These are phyloP conservation scores for Saccharomycopsis sp. DNA, from an alignment of 805 yeast genomes.

Conservation along the genomic window DNA sequence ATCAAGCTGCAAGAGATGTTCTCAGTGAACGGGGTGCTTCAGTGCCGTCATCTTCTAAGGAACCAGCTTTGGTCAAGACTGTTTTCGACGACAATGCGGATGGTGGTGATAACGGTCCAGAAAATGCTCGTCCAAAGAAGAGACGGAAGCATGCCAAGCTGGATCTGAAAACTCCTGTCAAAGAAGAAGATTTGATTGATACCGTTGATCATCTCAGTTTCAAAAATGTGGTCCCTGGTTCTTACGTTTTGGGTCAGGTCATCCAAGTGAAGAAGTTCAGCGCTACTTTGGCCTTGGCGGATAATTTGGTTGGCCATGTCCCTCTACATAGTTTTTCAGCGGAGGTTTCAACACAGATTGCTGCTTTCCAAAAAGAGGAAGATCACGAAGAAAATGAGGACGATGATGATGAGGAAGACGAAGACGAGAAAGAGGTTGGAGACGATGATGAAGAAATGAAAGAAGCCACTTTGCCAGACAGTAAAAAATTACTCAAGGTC, in stretches of 20 bases:
- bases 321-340: slow-evolving; percentile 67
- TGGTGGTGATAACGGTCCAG: slow-evolving; percentile 18
- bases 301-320: slow-evolving; percentile 69
- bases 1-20: slow-evolving; percentile 86
- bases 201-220: slow-evolving; percentile 54
- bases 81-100: slow-evolving; percentile 15
- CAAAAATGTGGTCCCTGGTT: slow-evolving; percentile 59
- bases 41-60: slow-evolving; percentile 18
- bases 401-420: slow-evolving; percentile 29
- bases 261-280: slow-evolving; percentile 51
- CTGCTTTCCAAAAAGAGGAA: slow-evolving; percentile 43
- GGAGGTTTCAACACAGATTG: slow-evolving; percentile 48
- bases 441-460: slow-evolving; percentile 29
- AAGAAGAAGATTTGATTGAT: slow-evolving; percentile 28
- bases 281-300: slow-evolving; percentile 64
- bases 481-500: slow-evolving; percentile 43
- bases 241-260: slow-evolving; percentile 71
- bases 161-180: slow-evolving; percentile 24
- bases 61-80: slow-evolving; percentile 22
- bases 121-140: slow-evolving; percentile 30
- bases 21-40: slow-evolving; percentile 41
- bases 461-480: slow-evolving; percentile 44
- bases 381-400: slow-evolving; percentile 36
- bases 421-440: slow-evolving; percentile 29
- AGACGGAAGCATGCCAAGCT: slow-evolving; percentile 28